A percentile compares a stretch with the other conserved stretches of the same genome.
Conservation (phyloP, 257 asterid species). For the Coffea eugenioides region DNA sequence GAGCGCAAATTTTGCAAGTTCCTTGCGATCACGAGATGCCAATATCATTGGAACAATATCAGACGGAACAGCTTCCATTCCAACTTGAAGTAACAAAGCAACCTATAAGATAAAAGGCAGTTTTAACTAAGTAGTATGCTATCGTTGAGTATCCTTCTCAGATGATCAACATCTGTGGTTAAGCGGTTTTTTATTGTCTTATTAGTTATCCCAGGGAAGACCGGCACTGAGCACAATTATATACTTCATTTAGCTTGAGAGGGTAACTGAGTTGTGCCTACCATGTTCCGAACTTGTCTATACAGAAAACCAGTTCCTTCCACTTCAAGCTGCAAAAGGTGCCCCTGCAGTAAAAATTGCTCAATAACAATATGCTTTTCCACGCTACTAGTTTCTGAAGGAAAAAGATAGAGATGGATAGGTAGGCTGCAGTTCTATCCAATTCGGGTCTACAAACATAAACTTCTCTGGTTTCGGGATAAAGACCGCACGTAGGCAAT, state of each 20-base stretch:
- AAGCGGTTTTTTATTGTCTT: too few species aligned
- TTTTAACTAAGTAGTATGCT: neutral
- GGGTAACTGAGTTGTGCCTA: slow-evolving; percentile 23
- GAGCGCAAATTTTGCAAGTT: slow-evolving; percentile 65
- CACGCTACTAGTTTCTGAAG: neutral
- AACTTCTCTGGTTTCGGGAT: neutral
- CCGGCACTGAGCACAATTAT: neutral
- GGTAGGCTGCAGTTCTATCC: neutral
- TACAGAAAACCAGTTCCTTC: slow-evolving; percentile 94
- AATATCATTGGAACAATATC: slow-evolving; percentile 61
- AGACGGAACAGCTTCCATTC: slow-evolving; percentile 73
- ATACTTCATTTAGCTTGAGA: neutral
- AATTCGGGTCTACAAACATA: neutral
- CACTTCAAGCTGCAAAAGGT: slow-evolving; percentile 78
- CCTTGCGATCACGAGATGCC: slow-evolving; percentile 73
- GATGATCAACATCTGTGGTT: neutral
- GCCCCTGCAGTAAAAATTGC: slow-evolving; percentile 55
- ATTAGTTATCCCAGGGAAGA: too few species aligned
- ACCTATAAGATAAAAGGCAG: slow-evolving; percentile 42
- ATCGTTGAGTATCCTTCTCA: neutral
- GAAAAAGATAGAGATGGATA: too few species aligned
- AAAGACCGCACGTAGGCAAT: neutral
- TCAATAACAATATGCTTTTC: neutral
- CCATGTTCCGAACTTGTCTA: slow-evolving; percentile 97
- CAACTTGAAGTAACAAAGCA: slow-evolving; percentile 84